Base-by-base conservation (phyloP, 495 filamentous ascomycete genomes). In the Oleoguttula mirabilis region DNA sequence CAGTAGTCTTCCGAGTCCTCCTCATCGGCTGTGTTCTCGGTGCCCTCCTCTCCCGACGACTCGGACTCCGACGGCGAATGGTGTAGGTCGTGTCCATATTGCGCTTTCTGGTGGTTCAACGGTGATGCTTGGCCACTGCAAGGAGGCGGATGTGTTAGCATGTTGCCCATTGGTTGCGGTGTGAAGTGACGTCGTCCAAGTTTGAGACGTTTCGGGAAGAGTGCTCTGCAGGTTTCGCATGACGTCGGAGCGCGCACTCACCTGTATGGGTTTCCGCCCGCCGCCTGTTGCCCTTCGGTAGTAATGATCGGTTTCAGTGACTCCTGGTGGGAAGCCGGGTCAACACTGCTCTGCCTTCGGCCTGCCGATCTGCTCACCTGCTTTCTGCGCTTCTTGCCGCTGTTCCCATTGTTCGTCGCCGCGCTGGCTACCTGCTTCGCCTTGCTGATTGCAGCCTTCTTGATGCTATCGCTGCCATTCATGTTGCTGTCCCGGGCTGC, bases 1-100 rank as follows among this genome's bases (percentile, higher is more conserved):
- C 88, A 95, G 66, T 98, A 98, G 59, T 98, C 90, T 59, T 98
- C 90, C 21, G 86, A 94, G 57, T 96, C 92, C 64, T 98, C 90
- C 64, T 98, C 90, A 53, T 98, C 90, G 36, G 90, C 92, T 4
- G 90, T 93, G 53, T 88, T 85, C 55, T 92, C 85, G 55, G 86
- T 72, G 48, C 50, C 61, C 32, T 82, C 82, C 47, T 94, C 88
- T 51, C 79, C 84, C 38, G 73, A 74, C 4, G 84, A 84, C 20
- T 82, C 84, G n/a, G 80, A 75, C 19, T 81, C 85, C 2, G 76
- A 76, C 10, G 81, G 80, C 21, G 86, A 90, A 25, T 80, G 80
- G 60, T 76, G 80, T 61, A 77, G 55, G 22, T 71, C 54, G 40
- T 63, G 63, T 28, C 60, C 55, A 49, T 67, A 65, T 24, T 32